Percentiles rank a stretch among this genome's conserved stretches.
These are phyloP conservation scores for Populus deltoides DNA, from an alignment of 345 rosid species.

Conservation along the genomic window DNA sequence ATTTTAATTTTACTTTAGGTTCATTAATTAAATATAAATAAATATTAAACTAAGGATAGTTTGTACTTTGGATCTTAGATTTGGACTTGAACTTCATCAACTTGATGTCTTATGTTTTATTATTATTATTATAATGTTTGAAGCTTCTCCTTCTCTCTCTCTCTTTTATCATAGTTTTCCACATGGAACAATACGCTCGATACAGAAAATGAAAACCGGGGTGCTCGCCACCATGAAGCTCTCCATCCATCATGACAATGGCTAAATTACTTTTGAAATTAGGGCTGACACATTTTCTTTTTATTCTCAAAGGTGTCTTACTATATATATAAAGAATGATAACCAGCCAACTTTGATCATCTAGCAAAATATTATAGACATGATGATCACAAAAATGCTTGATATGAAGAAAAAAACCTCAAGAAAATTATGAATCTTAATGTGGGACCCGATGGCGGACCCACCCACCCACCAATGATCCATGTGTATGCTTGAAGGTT, in stretches of 20 bases:
- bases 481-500: too few relatives aligned
- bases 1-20: too few relatives aligned
- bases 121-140: too few relatives aligned
- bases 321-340: too few relatives aligned
- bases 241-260: neutral
- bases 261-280: neutral
- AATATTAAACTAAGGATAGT: neutral
- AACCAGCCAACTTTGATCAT: too few relatives aligned
- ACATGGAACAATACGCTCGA: neutral
- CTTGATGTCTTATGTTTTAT: neutral
- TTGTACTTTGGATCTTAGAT: neutral
- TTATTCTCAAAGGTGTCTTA: neutral
- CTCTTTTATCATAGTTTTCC: neutral
- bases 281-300: neutral
- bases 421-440: neutral
- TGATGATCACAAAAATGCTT: neutral
- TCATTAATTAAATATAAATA: too few relatives aligned
- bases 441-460: too few relatives aligned
- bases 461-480: too few relatives aligned
- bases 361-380: neutral
- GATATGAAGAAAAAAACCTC: neutral
- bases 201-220: neutral
- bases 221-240: neutral
- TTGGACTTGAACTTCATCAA: neutral
- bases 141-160: too few relatives aligned